Evolutionary conservation across 2,329 filamentous ascomycete species (phyloP).

Genomic region (Xylaria multiplex): DNA sequence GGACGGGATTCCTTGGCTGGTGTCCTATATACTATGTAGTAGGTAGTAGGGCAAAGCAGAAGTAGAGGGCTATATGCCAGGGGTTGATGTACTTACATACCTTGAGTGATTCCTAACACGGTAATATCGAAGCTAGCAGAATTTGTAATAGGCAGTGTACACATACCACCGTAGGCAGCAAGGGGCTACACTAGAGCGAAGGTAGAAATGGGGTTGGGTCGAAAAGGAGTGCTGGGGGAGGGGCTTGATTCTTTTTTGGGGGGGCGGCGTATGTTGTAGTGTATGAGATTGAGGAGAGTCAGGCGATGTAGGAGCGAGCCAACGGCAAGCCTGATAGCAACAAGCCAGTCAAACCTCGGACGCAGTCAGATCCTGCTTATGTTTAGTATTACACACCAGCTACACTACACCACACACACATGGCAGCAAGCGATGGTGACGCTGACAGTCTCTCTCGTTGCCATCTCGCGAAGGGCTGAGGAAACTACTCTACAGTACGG

Average conservation of each 20-base stretch:
- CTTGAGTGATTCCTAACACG: too few relatives aligned
- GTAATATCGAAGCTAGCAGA: slow-evolving; percentile 4
- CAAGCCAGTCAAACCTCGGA: slow-evolving; percentile 3
- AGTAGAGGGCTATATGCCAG: slow-evolving; percentile 2
- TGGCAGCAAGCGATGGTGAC: slow-evolving; percentile 18
- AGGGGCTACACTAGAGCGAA: slow-evolving; percentile 1
- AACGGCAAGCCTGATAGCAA: slow-evolving; percentile 6
- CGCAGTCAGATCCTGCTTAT: slow-evolving; percentile 27
- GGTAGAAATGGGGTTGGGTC: neutral
- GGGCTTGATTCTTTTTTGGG: slow-evolving; percentile 5
- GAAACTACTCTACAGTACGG: neutral
- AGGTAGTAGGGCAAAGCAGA: slow-evolving; percentile 4
- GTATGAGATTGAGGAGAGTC: neutral
- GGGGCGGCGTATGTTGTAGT: slow-evolving; percentile 2
- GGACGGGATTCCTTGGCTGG: slow-evolving; percentile 6
- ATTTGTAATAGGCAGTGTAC: slow-evolving; percentile 25
- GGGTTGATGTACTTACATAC: slow-evolving; percentile 3
- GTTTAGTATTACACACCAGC: neutral
- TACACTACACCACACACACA: neutral
- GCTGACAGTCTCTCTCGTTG: slow-evolving; percentile 22
- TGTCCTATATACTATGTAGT: neutral
- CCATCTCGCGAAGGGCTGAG: slow-evolving; percentile 14
- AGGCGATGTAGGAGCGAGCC: slow-evolving; percentile 5
- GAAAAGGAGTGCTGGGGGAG: slow-evolving; percentile 9
- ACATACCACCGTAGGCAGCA: neutral